Percentiles rank a stretch among this genome's conserved stretches.
These are phyloP conservation scores for Abrus pulchellus DNA, from an alignment of 306 rosid species.

Conservation along the genomic window DNA sequence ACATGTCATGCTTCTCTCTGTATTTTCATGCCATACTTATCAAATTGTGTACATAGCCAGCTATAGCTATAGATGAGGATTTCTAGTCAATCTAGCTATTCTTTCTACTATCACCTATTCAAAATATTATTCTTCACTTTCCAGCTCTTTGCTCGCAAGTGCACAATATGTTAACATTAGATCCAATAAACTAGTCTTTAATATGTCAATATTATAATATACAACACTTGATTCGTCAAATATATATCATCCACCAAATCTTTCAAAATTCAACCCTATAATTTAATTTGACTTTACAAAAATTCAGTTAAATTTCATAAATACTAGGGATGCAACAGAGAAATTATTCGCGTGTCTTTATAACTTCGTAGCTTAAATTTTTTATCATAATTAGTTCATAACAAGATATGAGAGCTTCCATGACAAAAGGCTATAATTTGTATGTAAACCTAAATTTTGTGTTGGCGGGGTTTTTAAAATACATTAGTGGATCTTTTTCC, in stretches of 20 bases:
- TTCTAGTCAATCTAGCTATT: not conserved
- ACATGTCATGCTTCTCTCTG: conserved; percentile 21
- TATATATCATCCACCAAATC: not conserved
- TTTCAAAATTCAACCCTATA: not conserved
- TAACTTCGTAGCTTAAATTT: too few species aligned
- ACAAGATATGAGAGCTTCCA: too few species aligned
- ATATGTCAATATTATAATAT: not conserved
- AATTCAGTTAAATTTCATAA: not conserved
- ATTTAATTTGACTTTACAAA: not conserved
- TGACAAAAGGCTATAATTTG: too few species aligned
- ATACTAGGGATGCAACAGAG: too few species aligned
- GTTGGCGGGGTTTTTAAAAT: too few species aligned
- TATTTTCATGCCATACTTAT: not conserved
- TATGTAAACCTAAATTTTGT: too few species aligned
- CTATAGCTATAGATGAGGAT: not conserved
- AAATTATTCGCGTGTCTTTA: too few species aligned
- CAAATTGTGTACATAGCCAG: too few species aligned
- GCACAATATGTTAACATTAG: not conserved
- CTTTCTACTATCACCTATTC: conserved; percentile 3
- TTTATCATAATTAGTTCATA: too few species aligned
- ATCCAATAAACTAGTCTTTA: not conserved
- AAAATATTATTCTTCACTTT: conserved; percentile 18
- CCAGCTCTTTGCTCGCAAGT: not conserved
- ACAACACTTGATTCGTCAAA: not conserved
- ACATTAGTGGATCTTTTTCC: too few species aligned